phyloP scores from a whole-genome alignment of 2,329 filamentous ascomycete genomes.

The Cladosporium sp. region DNA sequence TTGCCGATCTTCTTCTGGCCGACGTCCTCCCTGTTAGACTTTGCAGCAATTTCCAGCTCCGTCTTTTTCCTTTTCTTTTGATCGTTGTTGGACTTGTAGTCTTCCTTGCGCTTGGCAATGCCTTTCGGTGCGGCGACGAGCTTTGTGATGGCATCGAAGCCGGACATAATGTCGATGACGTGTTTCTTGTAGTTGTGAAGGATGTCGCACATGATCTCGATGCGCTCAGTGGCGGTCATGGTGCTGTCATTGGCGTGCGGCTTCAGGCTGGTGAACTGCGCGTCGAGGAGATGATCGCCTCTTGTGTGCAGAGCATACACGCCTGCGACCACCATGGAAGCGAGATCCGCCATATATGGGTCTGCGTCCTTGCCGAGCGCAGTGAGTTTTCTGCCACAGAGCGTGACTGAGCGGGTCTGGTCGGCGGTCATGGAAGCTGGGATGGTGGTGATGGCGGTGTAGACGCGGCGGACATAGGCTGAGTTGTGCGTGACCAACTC shows the following conservation, averaged over 20 bases:
- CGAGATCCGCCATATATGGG: not conserved
- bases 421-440: not conserved
- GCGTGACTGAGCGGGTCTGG: not conserved
- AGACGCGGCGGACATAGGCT: not conserved
- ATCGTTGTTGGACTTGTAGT: conserved; percentile 4
- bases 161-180: not conserved
- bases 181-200: not conserved
- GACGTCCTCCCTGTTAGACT: too few species aligned
- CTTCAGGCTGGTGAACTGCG: not conserved
- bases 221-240: not conserved
- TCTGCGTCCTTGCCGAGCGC: not conserved
- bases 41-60: not conserved
- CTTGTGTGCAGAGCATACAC: not conserved
- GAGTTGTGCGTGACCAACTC: not conserved
- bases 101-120: not conserved
- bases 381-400: not conserved
- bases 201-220: not conserved
- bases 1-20: not conserved
- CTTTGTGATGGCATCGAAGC: not conserved
- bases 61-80: not conserved
- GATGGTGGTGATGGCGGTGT: not conserved
- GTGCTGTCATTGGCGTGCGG: not conserved
- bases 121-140: conserved; percentile 2
- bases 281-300: not conserved
- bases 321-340: not conserved